phyloP scores from a whole-genome alignment of 2,329 filamentous ascomycete species.

The Fusarium transvaalense region DNA sequence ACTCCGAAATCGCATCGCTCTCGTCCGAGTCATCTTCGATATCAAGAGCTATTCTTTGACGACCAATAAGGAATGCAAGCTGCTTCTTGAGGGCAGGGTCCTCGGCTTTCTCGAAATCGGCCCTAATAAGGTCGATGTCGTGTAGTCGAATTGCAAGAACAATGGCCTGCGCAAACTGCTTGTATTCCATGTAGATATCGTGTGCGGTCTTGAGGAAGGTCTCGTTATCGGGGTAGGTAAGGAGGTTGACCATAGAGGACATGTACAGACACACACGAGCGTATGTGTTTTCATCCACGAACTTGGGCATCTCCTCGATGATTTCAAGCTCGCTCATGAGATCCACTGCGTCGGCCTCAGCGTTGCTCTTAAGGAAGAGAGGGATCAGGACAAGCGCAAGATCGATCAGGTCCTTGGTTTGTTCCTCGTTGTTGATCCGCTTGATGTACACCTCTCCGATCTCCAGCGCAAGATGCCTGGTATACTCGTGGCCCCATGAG shows the following conservation, averaged over 20 bases:
- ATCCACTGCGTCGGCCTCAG: conserved; percentile 97
- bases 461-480: conserved; percentile 93
- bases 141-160: conserved; percentile 94
- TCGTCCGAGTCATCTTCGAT: conserved; percentile 75
- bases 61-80: conserved; percentile 90
- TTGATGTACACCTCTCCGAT: conserved; percentile 95
- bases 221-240: conserved; percentile 98
- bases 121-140: conserved; percentile 83
- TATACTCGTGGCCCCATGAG: conserved; percentile 99
- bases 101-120: conserved; percentile 82
- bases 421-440: conserved; percentile 85
- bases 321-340: conserved; percentile 97
- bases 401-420: conserved; percentile 85
- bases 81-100: conserved; percentile 91
- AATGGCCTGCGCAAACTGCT: conserved; percentile 93
- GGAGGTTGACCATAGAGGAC: conserved; percentile 97
- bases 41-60: conserved; percentile 89
- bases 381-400: conserved; percentile 88
- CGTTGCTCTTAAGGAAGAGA: conserved; percentile 96
- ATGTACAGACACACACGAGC: conserved; percentile 95
- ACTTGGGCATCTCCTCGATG: conserved; percentile 89
- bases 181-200: conserved; percentile 92
- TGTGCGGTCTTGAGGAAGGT: conserved; percentile 94
- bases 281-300: conserved; percentile 94
- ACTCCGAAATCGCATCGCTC: conserved; percentile 81